Conservation (phyloP, 352 stramenopile genomes). For the Phytophthora sp. region DNA sequence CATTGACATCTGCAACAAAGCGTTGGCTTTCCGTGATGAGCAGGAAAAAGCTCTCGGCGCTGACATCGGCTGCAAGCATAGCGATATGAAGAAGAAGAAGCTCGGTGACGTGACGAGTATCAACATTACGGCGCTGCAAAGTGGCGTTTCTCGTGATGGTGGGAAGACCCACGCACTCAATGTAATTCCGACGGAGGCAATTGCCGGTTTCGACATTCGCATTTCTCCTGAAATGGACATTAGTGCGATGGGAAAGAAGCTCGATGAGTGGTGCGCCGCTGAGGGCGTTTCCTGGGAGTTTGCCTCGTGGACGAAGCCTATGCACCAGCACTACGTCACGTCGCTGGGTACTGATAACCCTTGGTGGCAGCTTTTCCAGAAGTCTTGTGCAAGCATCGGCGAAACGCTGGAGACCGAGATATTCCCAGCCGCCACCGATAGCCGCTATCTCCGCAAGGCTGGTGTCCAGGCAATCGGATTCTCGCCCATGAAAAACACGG, state of each 20-base stretch:
- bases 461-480: constrained; percentile 81
- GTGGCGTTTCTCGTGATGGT: constrained; percentile 83
- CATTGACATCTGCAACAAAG: constrained; percentile 88
- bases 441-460: constrained; percentile 90
- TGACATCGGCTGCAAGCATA: constrained; percentile 89
- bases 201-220: constrained; percentile 94
- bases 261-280: constrained; percentile 92
- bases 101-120: constrained; percentile 96
- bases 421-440: constrained; percentile 96
- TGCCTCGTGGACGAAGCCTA: constrained; percentile 41
- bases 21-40: constrained; percentile 87
- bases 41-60: constrained; percentile 86
- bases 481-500: constrained; percentile 94
- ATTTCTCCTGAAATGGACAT: constrained; percentile 91
- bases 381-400: constrained; percentile 19
- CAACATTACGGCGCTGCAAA: constrained; percentile 95
- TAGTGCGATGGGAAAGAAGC: constrained; percentile 55
- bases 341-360: constrained; percentile 52
- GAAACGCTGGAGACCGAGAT: constrained; percentile 85
- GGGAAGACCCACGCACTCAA: constrained; percentile 93
- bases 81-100: constrained; percentile 90
- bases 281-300: constrained; percentile 87
- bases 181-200: constrained; percentile 92
- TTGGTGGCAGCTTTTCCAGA: constrained; percentile 64
- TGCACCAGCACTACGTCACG: constrained; percentile 71